Conservation (phyloP, 1,139 yeast genomes). For the Lodderomyces orthopsilosis region DNA sequence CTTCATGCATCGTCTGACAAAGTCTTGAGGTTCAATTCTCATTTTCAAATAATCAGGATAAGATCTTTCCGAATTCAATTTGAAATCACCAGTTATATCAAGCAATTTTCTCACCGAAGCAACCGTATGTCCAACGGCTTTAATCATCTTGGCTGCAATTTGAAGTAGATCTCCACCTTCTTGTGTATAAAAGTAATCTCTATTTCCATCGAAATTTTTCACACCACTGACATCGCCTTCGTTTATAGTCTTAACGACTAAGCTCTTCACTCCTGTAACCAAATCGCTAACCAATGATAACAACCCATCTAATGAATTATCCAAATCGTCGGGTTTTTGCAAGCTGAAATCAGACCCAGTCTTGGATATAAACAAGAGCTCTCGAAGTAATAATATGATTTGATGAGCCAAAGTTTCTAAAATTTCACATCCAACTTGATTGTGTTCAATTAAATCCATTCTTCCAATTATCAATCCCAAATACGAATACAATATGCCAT, state of each 20-base stretch:
- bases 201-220: constrained; percentile 10
- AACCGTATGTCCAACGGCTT: constrained; percentile 50
- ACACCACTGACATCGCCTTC: constrained; percentile 32
- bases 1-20: constrained; percentile 58
- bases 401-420: constrained; percentile 68
- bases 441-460: constrained; percentile 71
- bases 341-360: constrained; percentile 46
- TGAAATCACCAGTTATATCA: constrained; percentile 69
- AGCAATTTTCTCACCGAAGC: constrained; percentile 40
- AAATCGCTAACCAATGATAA: constrained; percentile 62
- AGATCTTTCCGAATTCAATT: constrained; percentile 58
- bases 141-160: constrained; percentile 63
- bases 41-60: constrained; percentile 69
- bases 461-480: constrained; percentile 72
- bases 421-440: constrained; percentile 64
- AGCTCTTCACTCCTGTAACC: constrained; percentile 60
- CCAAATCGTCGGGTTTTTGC: constrained; percentile 46
- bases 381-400: constrained; percentile 60
- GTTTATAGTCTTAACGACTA: constrained; percentile 54
- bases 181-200: constrained; percentile 53
- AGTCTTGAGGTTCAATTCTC: constrained; percentile 60
- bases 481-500: constrained; percentile 65
- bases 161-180: constrained; percentile 67
- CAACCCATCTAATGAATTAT: constrained; percentile 55
- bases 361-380: constrained; percentile 60